Evolutionary conservation across 1,284 basidiomycete species (phyloP), one percentile per base, ranked within the genome.

Genomic region (Xerocomus nothofagi): DNA sequence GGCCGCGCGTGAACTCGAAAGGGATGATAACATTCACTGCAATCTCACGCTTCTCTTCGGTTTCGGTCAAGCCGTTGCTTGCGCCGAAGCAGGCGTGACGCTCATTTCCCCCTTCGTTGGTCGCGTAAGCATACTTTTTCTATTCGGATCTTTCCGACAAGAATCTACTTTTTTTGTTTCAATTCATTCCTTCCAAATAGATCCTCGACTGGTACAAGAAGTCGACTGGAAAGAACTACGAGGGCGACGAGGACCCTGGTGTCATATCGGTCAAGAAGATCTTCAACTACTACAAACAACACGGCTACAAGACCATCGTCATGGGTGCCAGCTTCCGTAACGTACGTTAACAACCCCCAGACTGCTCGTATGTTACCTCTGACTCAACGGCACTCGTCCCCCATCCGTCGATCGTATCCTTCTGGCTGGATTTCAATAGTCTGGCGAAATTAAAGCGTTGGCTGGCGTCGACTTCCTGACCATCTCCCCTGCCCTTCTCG

Each of bases 291-390:
- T 99, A 98, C 86, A 99, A 99, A 81, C 93, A 97, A 73, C 83
- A 99, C 76, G 82, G 84, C 57, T 98, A 98, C 85, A 93, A 95
- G 69, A 99, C 96, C 61, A 98, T 98, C 71, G 95, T 99, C 72
- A 99, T 99, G 96, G 96, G 96, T 71, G 96, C 96, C 56, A 97
- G 93, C 47, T 99, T 99, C 94, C 90, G 93, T 69, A 96, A 96
- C 78, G 86, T 91, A 61, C 44, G 82, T 74, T 26, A 58, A 59
- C 52, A 18, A 21, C 7, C 50, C 15, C 26, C 32, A 24, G 1
- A 21, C 10, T 38, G 23, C 23, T 26, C 32, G 18, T 31, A 37
- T 43, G 11, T 43, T 24, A 7, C n/a, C 34, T n/a, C 39, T 60
- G 30, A 48, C 31, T 27, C 40, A 37, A 29, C 40, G 4, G 38